Conservation (phyloP, 2,329 filamentous ascomycete genomes). For the Apiospora aurea region DNA sequence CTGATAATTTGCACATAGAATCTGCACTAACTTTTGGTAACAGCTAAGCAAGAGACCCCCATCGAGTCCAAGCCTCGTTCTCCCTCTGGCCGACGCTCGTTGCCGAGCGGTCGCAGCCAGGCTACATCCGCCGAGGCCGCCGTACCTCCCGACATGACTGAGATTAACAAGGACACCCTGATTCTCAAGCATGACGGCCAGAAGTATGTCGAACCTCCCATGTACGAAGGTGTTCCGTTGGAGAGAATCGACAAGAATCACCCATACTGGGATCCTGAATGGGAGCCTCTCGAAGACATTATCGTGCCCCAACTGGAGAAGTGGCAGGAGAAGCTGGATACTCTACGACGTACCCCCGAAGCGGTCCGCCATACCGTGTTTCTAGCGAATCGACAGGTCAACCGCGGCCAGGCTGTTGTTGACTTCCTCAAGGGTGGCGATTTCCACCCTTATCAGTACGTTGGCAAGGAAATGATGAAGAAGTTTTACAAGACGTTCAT, state of each 20-base stretch:
- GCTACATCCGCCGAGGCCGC: slow-evolving; percentile 35
- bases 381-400: slow-evolving; percentile 62
- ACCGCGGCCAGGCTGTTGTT: slow-evolving; percentile 60
- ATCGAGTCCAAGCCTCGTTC: slow-evolving; percentile 37
- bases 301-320: slow-evolving; percentile 53
- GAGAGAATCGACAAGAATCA: slow-evolving; percentile 57
- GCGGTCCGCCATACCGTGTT: slow-evolving; percentile 53
- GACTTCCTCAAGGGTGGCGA: slow-evolving; percentile 58
- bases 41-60: slow-evolving; percentile 33
- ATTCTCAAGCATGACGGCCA: slow-evolving; percentile 56
- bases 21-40: slow-evolving; percentile 28
- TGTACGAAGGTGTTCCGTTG: slow-evolving; percentile 60
- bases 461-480: slow-evolving; percentile 59
- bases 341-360: slow-evolving; percentile 34
- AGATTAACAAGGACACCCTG: slow-evolving; percentile 56
- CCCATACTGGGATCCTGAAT: slow-evolving; percentile 63
- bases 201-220: slow-evolving; percentile 57
- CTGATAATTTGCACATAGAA: slow-evolving; percentile 25
- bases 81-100: slow-evolving; percentile 39
- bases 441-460: slow-evolving; percentile 64
- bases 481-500: slow-evolving; percentile 47
- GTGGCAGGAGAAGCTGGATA: slow-evolving; percentile 56
- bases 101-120: slow-evolving; percentile 39
- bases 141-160: slow-evolving; percentile 32
- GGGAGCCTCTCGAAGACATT: slow-evolving; percentile 53